Evolutionary conservation across 2,329 filamentous ascomycete genomes (phyloP), one percentile per base, ranked within the genome.

Genomic region (Cladosporium colombiae): DNA sequence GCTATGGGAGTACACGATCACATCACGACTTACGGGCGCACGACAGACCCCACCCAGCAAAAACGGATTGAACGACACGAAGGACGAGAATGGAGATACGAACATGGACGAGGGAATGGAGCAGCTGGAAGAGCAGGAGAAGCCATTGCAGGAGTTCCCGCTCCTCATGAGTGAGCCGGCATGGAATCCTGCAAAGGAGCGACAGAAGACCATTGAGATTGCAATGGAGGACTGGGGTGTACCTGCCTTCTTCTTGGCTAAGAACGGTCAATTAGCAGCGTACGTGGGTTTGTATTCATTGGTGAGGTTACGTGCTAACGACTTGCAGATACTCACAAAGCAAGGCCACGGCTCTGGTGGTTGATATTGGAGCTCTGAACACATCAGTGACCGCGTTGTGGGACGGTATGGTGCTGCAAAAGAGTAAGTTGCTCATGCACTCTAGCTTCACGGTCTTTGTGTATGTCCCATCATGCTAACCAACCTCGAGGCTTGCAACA

Each of bases 141-240:
- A 93, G 79, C 88, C 91, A 8, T 83, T 99, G 68, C 87, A 90
- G 59, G 95, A 98, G 78, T 95, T 91, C 78, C 96, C 95, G 8
- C 82, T 99, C 67, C 84, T 99, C 66, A 90, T 99, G 86, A 97
- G 92, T 0, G 95, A 99, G 80, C 91, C 93, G 16, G 91, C 92
- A 13, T 98, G 94, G 93, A 98, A 97, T 79, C 85, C 88, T 29
- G 80, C 86, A 52, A 97, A 97, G 82, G 88, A 91, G 67, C 86
- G 96, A 67, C 95, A 99, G 81, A 96, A 95, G 85, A 89, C 90
- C 49, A 94, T 97, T 74, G 95, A 99, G 81, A 88, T 98, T 69
- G 93, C 92, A 67, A 97, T 99, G 89, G 95, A 99, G 83, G 91
- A 88, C 75, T 99, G 95, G 93, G 93, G 92, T 31, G 91, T 90